phyloP scores from a whole-genome alignment of 1,139 yeast genomes.

The Pichia sp. region DNA sequence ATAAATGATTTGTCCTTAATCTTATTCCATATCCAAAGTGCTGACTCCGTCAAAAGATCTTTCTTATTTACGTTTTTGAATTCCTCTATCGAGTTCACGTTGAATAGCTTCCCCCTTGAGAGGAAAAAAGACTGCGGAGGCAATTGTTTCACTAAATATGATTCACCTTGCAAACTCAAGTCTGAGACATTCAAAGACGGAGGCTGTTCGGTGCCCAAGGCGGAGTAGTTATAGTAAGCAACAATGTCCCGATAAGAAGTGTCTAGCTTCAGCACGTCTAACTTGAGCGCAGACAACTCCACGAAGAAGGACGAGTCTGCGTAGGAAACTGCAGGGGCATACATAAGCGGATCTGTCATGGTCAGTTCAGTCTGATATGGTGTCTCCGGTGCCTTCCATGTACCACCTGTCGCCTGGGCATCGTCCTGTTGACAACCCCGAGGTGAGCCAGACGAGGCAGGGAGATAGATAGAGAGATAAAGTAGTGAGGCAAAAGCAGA shows the following conservation, averaged over 20 bases:
- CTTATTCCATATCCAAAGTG: conserved; percentile 23
- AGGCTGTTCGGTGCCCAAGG: conserved; percentile 38
- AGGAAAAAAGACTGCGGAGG: conserved; percentile 24
- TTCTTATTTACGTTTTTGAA: conserved; percentile 68
- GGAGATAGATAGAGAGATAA: background rate
- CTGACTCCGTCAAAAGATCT: conserved; percentile 48
- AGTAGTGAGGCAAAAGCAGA: background rate
- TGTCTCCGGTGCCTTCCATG: background rate
- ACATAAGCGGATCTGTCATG: conserved; percentile 32
- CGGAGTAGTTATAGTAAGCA: conserved; percentile 44
- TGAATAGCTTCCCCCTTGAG: conserved; percentile 37
- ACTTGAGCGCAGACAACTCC: conserved; percentile 59
- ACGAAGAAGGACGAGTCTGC: conserved; percentile 86
- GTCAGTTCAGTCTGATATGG: background rate
- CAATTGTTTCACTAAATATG: conserved; percentile 23
- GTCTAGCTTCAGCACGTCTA: conserved; percentile 62
- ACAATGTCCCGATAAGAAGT: conserved; percentile 40
- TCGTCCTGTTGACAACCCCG: background rate
- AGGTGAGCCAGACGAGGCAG: background rate
- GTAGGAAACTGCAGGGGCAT: conserved; percentile 61
- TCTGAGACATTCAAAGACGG: conserved; percentile 41
- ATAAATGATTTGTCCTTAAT: conserved; percentile 36
- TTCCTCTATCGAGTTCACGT: conserved; percentile 81
- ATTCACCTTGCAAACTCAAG: conserved; percentile 34
- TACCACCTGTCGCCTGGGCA: background rate